Evolutionary conservation across 2,329 filamentous ascomycete species (phyloP), one percentile per base, ranked within the genome.

Genomic region (Knoxdaviesia capensis): DNA sequence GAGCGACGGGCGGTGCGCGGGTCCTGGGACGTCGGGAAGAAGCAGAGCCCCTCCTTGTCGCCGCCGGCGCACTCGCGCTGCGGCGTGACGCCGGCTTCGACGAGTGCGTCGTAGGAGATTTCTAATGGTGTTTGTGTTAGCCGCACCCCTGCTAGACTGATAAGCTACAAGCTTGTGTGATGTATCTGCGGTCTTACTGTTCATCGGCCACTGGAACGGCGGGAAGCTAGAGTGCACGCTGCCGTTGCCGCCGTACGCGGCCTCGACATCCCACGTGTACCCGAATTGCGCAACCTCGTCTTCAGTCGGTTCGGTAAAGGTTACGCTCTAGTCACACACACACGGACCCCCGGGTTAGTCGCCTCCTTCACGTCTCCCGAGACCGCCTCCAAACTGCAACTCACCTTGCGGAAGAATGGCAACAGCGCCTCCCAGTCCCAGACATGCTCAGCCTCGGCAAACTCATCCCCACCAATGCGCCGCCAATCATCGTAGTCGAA

Each of bases 401-500:
- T 36, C 31, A 52, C 56, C 51, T 61, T 61, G 41, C 53, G 53
- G 43, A 59, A 60, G 43, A 53, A 56, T 5, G 58, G 56, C 5
- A 56, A 47, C 33, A 61, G 50, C 11, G 51, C 52, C 4, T 54
- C 47, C 56, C 58, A 61, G 38, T 56, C 51, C 59, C 59, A 61
- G 4, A 50, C 51, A 30, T 52, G 47, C 6, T 11, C 37, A 30
- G 39, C 44, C 28, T 45, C 42, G 31, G 49, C 47, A 20, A 50
- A 46, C 29, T 51, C 44, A 28, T 42, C 46, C 35, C 54, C 56
- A 0, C 53, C 54, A 11, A 57, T 48, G 1, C 46, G 47, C 32
- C 50, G 51, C 59, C 58, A 61, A 20, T 55, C 53, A 41, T 61
- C 52, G 40, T 57, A 56, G 48, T 61, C 58, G 43, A 49, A 49